These are phyloP conservation scores for Astrephomene gubernaculifera DNA, from an alignment of 139 green algal species.

Conservation along the genomic window DNA sequence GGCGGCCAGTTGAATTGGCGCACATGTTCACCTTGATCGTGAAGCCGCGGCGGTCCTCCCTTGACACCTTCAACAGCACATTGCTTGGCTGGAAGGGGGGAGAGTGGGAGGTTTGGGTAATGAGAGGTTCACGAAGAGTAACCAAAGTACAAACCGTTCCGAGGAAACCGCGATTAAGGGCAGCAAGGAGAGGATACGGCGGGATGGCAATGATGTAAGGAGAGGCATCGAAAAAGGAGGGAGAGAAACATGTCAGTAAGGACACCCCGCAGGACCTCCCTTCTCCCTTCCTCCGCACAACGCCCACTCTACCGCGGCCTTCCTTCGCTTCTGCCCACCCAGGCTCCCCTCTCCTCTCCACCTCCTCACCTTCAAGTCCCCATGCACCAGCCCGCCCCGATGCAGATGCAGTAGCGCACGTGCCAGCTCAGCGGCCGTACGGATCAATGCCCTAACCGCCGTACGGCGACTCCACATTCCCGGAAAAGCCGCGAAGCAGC, in stretches of 20 bases:
- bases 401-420: slow-evolving; percentile 37
- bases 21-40: neutral
- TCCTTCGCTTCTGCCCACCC: neutral
- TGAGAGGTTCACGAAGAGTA: too few relatives aligned
- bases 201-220: too few relatives aligned
- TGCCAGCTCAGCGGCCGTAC: slow-evolving; percentile 17
- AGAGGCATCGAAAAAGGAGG: too few relatives aligned
- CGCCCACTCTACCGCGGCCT: neutral
- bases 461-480: neutral
- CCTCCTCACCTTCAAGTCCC: slow-evolving; percentile 29
- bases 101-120: too few relatives aligned
- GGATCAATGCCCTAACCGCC: slow-evolving; percentile 15
- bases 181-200: too few relatives aligned
- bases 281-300: neutral
- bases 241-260: too few relatives aligned
- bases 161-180: too few relatives aligned
- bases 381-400: slow-evolving; percentile 17
- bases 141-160: too few relatives aligned
- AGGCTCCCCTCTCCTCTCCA: too few relatives aligned
- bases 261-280: too few relatives aligned
- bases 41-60: slow-evolving; percentile 15
- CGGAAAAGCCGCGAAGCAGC: neutral
- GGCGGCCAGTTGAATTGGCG: too few relatives aligned
- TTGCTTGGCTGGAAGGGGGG: slow-evolving; percentile 23
- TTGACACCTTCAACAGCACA: neutral